Evolutionary conservation across 2,329 filamentous ascomycete species (phyloP), one percentile per base, ranked within the genome.

Genomic region (Esteya vermicola): DNA sequence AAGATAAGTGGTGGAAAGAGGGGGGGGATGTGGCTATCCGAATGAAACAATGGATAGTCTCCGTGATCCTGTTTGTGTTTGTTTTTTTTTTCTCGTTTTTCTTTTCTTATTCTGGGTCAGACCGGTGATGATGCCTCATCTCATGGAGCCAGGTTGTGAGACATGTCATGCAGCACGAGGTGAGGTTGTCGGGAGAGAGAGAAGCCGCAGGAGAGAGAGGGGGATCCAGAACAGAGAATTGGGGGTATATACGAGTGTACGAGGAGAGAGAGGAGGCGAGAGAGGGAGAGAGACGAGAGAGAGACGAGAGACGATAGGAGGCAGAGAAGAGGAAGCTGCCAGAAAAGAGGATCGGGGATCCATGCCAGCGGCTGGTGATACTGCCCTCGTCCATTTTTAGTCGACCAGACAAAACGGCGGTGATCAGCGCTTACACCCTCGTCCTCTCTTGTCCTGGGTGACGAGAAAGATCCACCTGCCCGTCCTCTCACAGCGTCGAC

Each of bases 91-190:
- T 20, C 27, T 32, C 27, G 30, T 38, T 33, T n/a, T n/a, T n/a
- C n/a, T n/a, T n/a, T n/a, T n/a, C n/a, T n/a, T n/a, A n/a, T n/a
- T n/a, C n/a, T n/a, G n/a, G n/a, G n/a, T n/a, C 21, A 36, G 35
- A 42, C 39, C 40, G 21, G 13, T 22, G 30, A 37, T 42, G 37
- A 30, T 38, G 37, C 31, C 41, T 31, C 27, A 42, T 13, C 25
- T 25, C 26, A 43, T 19, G n/a, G 31, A 34, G 28, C 38, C 12
- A 34, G 14, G 35, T 22, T 22, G 35, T 45, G 45, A 47, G 43
- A 47, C 45, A 40, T 33, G 39, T 40, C 22, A 40, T 43, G 45
- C 45, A 27, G 41, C 45, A 43, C 34, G n/a, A 43, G 13, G 30
- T 25, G 26, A n/a, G n/a, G n/a, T n/a, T 16, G 31, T 13, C 12